Evolutionary conservation across 164 flowering plant genomes (phyloP), one percentile per base, ranked within the genome.

Genomic region (Tinospora cordifolia): DNA sequence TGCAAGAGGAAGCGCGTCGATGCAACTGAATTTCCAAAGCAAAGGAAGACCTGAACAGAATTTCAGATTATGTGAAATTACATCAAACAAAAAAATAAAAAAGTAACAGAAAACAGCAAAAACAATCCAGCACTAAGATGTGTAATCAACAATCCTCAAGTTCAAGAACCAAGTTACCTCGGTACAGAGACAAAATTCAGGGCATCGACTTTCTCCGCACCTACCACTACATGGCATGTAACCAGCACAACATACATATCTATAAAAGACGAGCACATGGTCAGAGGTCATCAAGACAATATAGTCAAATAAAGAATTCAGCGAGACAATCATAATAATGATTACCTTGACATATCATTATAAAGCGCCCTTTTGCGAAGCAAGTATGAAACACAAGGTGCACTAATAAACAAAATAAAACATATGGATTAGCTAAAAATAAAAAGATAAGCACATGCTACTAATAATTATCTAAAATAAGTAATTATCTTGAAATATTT

Each of bases 341-440:
- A 44, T 75, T 85, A 93, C 98, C 97, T 90, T 62, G 93, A 83
- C 98, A 93, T 91, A 74, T 93, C 96, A 83, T 89, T 83, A 72
- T 93, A 91, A 63, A 93, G 85, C 49, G 98, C 98, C 79, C 98
- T 82, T 75, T 89, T 93, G 39, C 98, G 90, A 26, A 93, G 93
- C 86, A 93, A 47, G 84, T 93, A 93, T 39, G 98, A 93, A 15
- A 70, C 93, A 82, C 98, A 93, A 41, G 98, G 98, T n/a, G 75
- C 95, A 86, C 96, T 89, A 67, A 44, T 44, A 72, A 81, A 67
- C 8, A 47, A 63, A 71, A 44, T 15, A 49, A 60, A 62, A 68
- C 11, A 36, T 30, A 67, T 30, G 17, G 8, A 60, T 44, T 41
- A 57, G 25, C 57, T 69, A 1, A 9, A 34, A 44, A 21, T 3